Evolutionary conservation across 768 basidiomycete genomes (phyloP), one percentile per base, ranked within the genome.

Genomic region (Tulasnella sp.): DNA sequence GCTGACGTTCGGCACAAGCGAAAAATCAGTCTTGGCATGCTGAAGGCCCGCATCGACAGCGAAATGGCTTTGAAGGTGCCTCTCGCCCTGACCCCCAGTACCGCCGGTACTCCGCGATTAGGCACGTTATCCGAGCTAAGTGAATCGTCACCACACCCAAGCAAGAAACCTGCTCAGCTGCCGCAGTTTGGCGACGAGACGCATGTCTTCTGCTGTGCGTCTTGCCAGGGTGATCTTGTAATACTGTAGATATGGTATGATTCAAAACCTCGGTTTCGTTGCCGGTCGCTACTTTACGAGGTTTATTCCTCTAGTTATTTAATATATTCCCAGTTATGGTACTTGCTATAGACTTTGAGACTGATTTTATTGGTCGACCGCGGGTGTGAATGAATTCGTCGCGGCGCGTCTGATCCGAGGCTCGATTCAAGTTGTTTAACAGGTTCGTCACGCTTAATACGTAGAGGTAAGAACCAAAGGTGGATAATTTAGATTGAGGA

Each of bases 181-280:
- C 89, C 93, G 3, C 94, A 94, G 84, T 96, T 95, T 84, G 87
- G 95, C 87, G 95, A 96, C 83, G 94, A 96, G 83, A 91, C 94
- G 40, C 94, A 96, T 84, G 90, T 96, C 24, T 96, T 96, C 86
- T 96, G 95, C 94, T 96, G 94, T 86, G 89, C 91, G 84, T 91
- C 93, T 28, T 96, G 94, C 88, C 88, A 87, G 75, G 94, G 94
- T 73, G 94, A 96, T 85, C 86, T 96, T 58, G 93, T 96, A 58
- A 91, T 96, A 81, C 86, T 96, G 80, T 94, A 82, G 46, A 44
- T 74, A 6, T 34, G 73, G 9, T 31, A 31, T 31, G 60, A 64
- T n/a, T 28, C 60, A 31, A 31, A 31, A 37, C 5, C 28, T 28
- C 18, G 28, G 3, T 31, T 34, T 54, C 7, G 54, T n/a, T n/a